Percentiles rank a stretch among this genome's conserved stretches.
These are phyloP conservation scores for Tritrichomonas foetus DNA, from an alignment of 208 protist species.

Conservation along the genomic window DNA sequence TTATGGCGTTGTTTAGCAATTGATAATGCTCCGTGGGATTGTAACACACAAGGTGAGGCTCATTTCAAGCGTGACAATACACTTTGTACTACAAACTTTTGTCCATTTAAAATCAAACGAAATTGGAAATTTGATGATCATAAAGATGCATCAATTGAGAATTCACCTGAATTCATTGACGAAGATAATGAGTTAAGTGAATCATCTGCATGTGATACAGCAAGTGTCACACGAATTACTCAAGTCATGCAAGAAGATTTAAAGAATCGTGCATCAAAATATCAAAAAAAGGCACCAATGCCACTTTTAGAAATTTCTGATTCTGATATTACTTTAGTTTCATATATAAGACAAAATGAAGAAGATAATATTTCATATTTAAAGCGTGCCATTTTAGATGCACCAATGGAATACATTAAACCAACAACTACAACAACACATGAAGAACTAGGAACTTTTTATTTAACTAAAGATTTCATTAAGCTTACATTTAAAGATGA, in stretches of 20 bases:
- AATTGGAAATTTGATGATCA: not conserved
- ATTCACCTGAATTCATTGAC: too few species aligned
- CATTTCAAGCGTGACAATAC: not conserved
- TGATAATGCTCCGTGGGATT: not conserved
- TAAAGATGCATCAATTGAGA: too few species aligned
- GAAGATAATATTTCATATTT: too few species aligned
- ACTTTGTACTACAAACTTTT: not conserved
- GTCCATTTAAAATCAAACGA: not conserved
- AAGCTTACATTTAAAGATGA: not conserved
- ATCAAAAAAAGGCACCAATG: not conserved
- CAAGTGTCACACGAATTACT: too few species aligned
- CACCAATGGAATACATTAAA: too few species aligned
- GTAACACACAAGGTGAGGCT: not conserved
- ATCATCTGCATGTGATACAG: not conserved
- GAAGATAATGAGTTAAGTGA: too few species aligned
- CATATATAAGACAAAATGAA: too few species aligned
- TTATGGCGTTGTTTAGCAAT: not conserved
- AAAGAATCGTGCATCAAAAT: not conserved
- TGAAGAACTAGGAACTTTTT: not conserved
- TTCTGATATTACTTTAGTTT: too few species aligned
- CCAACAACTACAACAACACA: not conserved
- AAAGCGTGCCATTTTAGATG: too few species aligned
- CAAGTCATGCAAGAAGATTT: not conserved
- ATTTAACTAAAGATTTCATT: not conserved
- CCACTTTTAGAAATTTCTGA: not conserved